Conservation (phyloP, 1,284 basidiomycete genomes). For the Cerioporus squamosus region DNA sequence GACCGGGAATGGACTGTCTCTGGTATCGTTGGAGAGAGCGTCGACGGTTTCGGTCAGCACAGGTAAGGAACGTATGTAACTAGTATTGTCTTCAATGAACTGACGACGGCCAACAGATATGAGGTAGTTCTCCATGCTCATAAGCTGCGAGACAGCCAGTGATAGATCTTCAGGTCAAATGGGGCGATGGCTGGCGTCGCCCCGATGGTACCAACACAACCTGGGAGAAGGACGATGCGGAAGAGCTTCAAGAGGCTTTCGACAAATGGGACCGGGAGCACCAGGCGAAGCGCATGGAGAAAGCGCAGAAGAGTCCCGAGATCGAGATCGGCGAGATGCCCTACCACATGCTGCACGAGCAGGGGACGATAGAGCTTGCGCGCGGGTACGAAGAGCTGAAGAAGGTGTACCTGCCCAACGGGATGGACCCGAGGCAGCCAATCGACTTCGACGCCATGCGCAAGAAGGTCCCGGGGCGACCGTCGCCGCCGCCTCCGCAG, state of each 20-base stretch:
- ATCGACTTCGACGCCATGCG: conserved; percentile 11
- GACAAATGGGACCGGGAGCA: conserved; percentile 33
- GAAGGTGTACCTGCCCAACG: conserved; percentile 3
- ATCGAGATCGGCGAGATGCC: conserved; percentile 27
- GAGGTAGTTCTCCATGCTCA: conserved; percentile 4
- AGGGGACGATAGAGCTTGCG: conserved; percentile 29
- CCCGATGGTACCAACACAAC: conserved; percentile 46
- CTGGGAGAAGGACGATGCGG: conserved; percentile 35
- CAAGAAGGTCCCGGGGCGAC: not conserved
- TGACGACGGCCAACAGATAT: conserved; percentile 9
- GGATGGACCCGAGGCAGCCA: not conserved
- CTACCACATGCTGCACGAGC: conserved; percentile 24
- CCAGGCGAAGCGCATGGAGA: conserved; percentile 10
- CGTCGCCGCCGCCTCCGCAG: no score
- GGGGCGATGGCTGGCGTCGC: conserved; percentile 42
- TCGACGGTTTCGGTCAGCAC: conserved; percentile 36
- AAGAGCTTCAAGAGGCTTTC: conserved; percentile 28
- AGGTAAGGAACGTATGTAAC: conserved; percentile 27
- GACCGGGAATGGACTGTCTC: conserved; percentile 42
- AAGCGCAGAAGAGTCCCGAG: conserved; percentile 28
- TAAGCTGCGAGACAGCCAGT: no score
- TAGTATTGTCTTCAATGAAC: not conserved
- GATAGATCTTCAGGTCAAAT: conserved; percentile 37
- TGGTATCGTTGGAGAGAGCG: conserved; percentile 44
- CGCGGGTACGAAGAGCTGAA: conserved; percentile 41